Base-by-base conservation (phyloP, 192 early-diverging fungal genomes). In the Entomortierella lignicola region DNA sequence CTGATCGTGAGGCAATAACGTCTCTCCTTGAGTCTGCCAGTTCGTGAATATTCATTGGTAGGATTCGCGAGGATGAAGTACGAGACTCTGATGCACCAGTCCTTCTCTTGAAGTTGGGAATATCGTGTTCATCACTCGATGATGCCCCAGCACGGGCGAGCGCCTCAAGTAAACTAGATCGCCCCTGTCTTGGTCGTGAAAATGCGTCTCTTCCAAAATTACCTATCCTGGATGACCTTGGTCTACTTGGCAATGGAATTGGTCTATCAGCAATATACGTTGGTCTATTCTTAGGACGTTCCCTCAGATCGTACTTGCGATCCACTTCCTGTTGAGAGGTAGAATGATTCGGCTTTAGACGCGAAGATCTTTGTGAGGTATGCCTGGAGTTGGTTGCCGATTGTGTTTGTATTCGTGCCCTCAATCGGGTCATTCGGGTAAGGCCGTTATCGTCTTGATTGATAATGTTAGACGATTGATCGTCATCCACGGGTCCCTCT, bases 11-110 rank as follows among this genome's bases (percentile, higher is more conserved):
- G 13, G 75, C 75, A 55, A 79, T 70, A 8, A 79, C 63, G 27
- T 79, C 75, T 26, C 75, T 53, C 25, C 75, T 63, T 8, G 75
- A 79, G 8, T 79, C 75, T 2, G 61, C 68, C 10, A 79, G 67
- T 17, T 79, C 75, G 20, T 69, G 53, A 54, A 79, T 70, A 50
- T 79, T 79, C 75, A 79, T 79, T n/a, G 75, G 75, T 7, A 79
- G 57, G 21, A 79, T 70, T 4, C 75, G 51, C 27, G 75, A 79
- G 0, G 65, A 68, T 11, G 75, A 79, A 12, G 48, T 32, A 18
- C 72, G 65, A 2, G 66, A 53, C 11, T 77, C 66, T 43, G 62
- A 50, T 4, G 55, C 29, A 1, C 75, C 67, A 34, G 55, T 41
- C 1, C 67, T 55, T 26, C 75, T 64, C 26, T 70, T 79, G 57